phyloP scores from a whole-genome alignment of 108 stramenopile species.

The Pseudonitzschia multiseries region DNA sequence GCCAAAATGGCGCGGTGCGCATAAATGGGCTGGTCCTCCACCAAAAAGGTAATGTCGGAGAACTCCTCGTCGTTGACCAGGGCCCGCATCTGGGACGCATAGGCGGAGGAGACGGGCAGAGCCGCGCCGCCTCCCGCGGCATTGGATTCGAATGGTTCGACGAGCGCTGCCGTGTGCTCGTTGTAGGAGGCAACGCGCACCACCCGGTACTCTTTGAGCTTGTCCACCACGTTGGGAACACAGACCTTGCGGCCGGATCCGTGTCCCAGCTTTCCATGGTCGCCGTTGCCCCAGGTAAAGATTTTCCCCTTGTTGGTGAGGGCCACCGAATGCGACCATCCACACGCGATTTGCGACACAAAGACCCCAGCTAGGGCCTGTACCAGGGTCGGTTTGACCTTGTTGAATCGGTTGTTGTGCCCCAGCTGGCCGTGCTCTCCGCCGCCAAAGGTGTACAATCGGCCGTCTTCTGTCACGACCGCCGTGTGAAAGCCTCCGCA shows the following conservation, averaged over 20 bases:
- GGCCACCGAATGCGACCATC: slow-evolving; percentile 94
- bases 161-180: slow-evolving; percentile 94
- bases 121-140: slow-evolving; percentile 60
- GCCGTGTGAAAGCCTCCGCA: slow-evolving; percentile 94
- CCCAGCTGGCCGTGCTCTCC: slow-evolving; percentile 89
- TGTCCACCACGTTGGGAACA: slow-evolving; percentile 85
- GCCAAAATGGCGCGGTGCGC: slow-evolving; percentile 89
- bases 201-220: slow-evolving; percentile 84
- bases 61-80: slow-evolving; percentile 89
- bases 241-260: slow-evolving; percentile 86
- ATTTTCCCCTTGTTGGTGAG: slow-evolving; percentile 74
- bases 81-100: slow-evolving; percentile 81
- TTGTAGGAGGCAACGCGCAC: slow-evolving; percentile 96
- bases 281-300: slow-evolving; percentile 72
- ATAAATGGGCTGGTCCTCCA: slow-evolving; percentile 85
- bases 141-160: slow-evolving; percentile 66
- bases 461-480: slow-evolving; percentile 85
- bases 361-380: slow-evolving; percentile 70
- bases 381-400: slow-evolving; percentile 80
- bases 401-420: slow-evolving; percentile 91
- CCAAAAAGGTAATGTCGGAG: slow-evolving; percentile 91
- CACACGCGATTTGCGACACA: slow-evolving; percentile 91
- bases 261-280: slow-evolving; percentile 82
- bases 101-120: slow-evolving; percentile 71
- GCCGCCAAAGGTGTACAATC: slow-evolving; percentile 90